Base-by-base conservation (phyloP, 192 early-diverging fungal species). In the Coemansia sp. region DNA sequence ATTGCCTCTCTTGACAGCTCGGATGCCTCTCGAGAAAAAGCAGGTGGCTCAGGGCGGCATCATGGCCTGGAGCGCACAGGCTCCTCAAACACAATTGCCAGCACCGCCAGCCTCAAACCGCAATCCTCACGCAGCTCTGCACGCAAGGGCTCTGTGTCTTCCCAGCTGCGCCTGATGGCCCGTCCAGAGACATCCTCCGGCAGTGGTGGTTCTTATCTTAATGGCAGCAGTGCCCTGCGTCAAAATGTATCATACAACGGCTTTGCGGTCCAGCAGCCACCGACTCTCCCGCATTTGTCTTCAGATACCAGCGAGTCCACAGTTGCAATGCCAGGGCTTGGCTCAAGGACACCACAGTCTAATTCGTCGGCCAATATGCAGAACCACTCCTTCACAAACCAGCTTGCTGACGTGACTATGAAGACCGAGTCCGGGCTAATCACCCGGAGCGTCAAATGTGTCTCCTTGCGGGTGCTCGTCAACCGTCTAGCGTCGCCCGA, bases 401-500 rank as follows among this genome's bases (percentile, higher is more conserved):
- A 81, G 59, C 60, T 81, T 26, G 68, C 70, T 0, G 78, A 81
- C 7, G 73, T 81, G 60, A 75, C 78, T 9, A 81, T 81, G 78
- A 66, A 66, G 59, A 81, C 78, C 2, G 78, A 75, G 56, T 62
- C 72, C 1, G 78, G 78, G 13, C 59, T 71, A 6, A 81, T 81
- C 30, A 81, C 78, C 4, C 78, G 78, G n/a, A 75, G 78, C 56
- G 61, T 81, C 46, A 82, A 77, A 58, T 67, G 59, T 43, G 72
- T 78, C 21, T 78, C 81, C 16, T 23, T 84, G 40, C 83, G 83
- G 2, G 53, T 81, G 61, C 40, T 84, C 43, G 83, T 84, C 18
- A 78, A 79, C 66, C 71, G 79, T 6, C 61, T 84, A 2, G 79
- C 83, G 3, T 84, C 83, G n/a, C 75, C 79, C 15, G 71, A 75